These are phyloP conservation scores for Podaxis pistillaris DNA, from an alignment of 768 basidiomycete genomes.

Conservation along the genomic window DNA sequence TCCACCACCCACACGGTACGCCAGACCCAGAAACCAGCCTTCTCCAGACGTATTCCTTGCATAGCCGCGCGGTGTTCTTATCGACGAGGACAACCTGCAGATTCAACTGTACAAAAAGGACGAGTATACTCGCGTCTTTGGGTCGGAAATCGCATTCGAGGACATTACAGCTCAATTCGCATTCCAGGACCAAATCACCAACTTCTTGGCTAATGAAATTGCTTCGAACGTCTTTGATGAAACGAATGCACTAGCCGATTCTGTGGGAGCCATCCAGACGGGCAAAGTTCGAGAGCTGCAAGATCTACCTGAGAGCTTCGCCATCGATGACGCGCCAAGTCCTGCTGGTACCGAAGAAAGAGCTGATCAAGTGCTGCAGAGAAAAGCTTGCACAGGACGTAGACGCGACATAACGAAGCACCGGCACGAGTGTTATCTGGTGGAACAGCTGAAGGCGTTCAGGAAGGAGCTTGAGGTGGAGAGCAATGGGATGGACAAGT, in stretches of 20 bases:
- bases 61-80: constrained; percentile 30
- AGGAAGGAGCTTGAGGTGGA: too few relatives aligned
- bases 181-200: constrained; percentile 97
- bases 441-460: too few relatives aligned
- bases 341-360: too few relatives aligned
- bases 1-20: neutral
- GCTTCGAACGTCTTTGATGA: constrained; percentile 87
- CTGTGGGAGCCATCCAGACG: constrained; percentile 41
- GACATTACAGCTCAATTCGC: constrained; percentile 69
- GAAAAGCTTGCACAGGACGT: too few relatives aligned
- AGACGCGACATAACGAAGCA: too few relatives aligned
- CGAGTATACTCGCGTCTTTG: constrained; percentile 92
- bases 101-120: constrained; percentile 87
- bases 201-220: constrained; percentile 90
- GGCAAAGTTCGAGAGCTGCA: constrained; percentile 32
- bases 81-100: constrained; percentile 79
- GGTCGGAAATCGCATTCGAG: constrained; percentile 73
- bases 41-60: constrained; percentile 52
- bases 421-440: too few relatives aligned
- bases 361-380: too few relatives aligned
- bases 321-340: too few relatives aligned
- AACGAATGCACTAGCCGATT: constrained; percentile 95
- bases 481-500: too few relatives aligned
- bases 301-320: constrained; percentile 39
- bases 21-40: constrained; percentile 38